Conservation (phyloP, 768 basidiomycete species). For the Auriscalpium vulgare region DNA sequence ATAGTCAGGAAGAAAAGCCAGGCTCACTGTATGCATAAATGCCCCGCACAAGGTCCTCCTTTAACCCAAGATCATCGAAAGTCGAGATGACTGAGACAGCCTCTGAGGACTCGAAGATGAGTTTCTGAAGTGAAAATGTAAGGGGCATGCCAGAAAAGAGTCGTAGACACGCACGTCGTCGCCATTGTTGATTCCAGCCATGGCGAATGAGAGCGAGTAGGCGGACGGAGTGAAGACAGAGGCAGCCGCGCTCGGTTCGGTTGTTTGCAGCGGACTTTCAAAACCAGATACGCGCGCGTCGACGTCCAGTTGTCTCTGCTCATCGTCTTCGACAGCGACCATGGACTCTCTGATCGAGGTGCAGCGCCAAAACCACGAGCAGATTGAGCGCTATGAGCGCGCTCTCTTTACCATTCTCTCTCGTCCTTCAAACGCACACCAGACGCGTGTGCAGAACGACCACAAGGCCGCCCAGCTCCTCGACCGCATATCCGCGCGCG, state of each 20-base stretch:
- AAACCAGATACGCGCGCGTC: not conserved
- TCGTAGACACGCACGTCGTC: conserved; percentile 57
- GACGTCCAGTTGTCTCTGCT: not conserved
- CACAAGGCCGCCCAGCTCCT: conserved; percentile 90
- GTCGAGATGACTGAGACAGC: conserved; percentile 84
- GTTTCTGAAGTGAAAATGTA: conserved; percentile 46
- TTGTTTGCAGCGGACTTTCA: conserved; percentile 5
- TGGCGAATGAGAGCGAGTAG: conserved; percentile 36
- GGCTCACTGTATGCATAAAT: conserved; percentile 93
- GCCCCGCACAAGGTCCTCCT: conserved; percentile 91
- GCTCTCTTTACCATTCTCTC: conserved; percentile 82
- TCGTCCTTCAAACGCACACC: conserved; percentile 53
- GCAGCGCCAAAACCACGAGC: conserved; percentile 94
- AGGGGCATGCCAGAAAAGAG: not conserved
- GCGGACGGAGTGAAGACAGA: conserved; percentile 19
- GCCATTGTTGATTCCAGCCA: conserved; percentile 77
- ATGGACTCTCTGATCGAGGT: conserved; percentile 95
- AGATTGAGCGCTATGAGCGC: conserved; percentile 85
- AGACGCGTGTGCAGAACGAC: conserved; percentile 62
- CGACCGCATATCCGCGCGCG: conserved; percentile 68
- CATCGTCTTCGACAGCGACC: conserved; percentile 3
- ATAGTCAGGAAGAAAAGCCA: not conserved
- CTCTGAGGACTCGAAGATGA: conserved; percentile 93
- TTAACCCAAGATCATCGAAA: conserved; percentile 85
- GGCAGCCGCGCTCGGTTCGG: not conserved